These are phyloP conservation scores for Zygoascus sp. DNA, from an alignment of 1,139 yeast species.

Conservation along the genomic window DNA sequence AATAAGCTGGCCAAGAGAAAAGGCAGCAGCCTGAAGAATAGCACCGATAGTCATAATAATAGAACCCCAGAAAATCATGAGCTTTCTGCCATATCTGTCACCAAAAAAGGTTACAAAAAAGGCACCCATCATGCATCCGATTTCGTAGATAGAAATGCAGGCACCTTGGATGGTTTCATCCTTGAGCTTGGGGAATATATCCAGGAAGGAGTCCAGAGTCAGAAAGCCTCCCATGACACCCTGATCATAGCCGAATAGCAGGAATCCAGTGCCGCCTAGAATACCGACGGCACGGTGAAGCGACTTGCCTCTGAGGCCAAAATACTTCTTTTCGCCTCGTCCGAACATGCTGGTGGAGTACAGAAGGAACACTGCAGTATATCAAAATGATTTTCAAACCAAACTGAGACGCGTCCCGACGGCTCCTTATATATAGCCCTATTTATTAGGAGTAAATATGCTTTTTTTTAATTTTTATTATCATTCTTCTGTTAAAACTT, in stretches of 20 bases:
- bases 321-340: conserved; percentile 29
- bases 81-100: conserved; percentile 62
- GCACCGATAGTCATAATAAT: conserved; percentile 59
- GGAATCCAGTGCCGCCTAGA: conserved; percentile 53
- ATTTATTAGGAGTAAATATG: no score
- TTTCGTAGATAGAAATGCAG: conserved; percentile 54
- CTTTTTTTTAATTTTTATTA: not conserved
- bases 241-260: conserved; percentile 75
- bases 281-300: conserved; percentile 40
- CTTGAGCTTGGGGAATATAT: conserved; percentile 40
- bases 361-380: not conserved
- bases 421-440: no score
- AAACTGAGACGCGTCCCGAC: no score
- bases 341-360: conserved; percentile 6
- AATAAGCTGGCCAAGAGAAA: conserved; percentile 59
- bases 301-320: conserved; percentile 47
- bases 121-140: conserved; percentile 76
- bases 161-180: conserved; percentile 22
- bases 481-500: no score
- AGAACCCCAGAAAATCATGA: conserved; percentile 55
- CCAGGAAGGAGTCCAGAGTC: conserved; percentile 39
- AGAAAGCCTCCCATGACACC: conserved; percentile 55
- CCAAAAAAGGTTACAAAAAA: conserved; percentile 55
- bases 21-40: conserved; percentile 52
- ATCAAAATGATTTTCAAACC: no score